Conservation (phyloP, 495 filamentous ascomycete genomes). For the Penicillium coffeae region DNA sequence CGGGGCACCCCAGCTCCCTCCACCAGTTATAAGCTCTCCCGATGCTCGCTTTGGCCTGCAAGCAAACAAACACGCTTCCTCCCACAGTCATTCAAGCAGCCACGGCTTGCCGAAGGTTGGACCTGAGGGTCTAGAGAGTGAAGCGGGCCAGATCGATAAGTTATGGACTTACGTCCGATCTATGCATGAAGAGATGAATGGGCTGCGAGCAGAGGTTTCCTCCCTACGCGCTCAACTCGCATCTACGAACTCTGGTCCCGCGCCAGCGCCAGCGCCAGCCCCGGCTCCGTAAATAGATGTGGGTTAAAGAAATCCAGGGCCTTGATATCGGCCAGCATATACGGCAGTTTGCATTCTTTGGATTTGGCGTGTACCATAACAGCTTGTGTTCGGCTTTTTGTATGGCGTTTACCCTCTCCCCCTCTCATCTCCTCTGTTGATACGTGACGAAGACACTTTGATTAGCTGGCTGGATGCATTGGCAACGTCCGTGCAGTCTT, state of each 20-base stretch:
- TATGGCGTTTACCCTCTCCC: background rate
- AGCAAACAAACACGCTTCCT: conserved; percentile 29
- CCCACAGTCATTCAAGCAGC: conserved; percentile 40
- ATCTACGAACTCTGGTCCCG: conserved; percentile 21
- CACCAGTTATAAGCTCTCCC: conserved; percentile 46
- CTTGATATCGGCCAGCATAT: conserved; percentile 16
- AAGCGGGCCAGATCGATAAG: conserved; percentile 31
- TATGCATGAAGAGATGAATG: conserved; percentile 39
- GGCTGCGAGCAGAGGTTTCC: conserved; percentile 39
- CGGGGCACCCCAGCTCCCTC: conserved; percentile 49
- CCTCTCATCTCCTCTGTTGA: conserved; percentile 14
- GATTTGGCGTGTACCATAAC: conserved; percentile 24
- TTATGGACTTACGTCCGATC: conserved; percentile 46
- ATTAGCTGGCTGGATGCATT: background rate
- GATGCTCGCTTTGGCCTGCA: conserved; percentile 45
- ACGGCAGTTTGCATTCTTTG: conserved; percentile 3
- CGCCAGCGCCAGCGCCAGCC: no score
- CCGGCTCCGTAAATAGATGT: conserved; percentile 22
- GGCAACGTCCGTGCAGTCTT: conserved; percentile 20
- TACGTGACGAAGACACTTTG: conserved; percentile 7
- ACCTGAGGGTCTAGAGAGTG: conserved; percentile 23
- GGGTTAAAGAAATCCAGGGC: conserved; percentile 20
- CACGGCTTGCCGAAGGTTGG: conserved; percentile 34
- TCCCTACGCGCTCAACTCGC: conserved; percentile 37
- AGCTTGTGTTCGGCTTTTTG: background rate